Evolutionary conservation across 2,329 filamentous ascomycete species (phyloP), one percentile per base, ranked within the genome.

Genomic region (Penicillium verrucosum): DNA sequence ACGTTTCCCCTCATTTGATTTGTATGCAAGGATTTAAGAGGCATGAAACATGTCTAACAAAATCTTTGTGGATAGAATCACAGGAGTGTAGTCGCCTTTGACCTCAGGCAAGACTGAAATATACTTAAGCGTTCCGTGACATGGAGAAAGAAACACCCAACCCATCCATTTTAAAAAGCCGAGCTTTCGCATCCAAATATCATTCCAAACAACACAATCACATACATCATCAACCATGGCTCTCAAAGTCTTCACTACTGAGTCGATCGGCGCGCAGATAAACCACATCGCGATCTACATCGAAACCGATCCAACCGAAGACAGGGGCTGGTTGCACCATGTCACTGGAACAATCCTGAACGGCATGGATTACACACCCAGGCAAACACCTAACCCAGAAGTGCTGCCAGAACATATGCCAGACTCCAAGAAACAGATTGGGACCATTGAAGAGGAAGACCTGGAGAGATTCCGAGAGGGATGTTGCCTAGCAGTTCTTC

Each of bases 251-350:
- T 64, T 58, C 36, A 62, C 50, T 7, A 54, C 56, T 44, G 60
- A 62, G 27, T 58, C 56, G 18, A 45, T 60, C 18, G 60, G 60
- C 30, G 43, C 34, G 4, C 36, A 56, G 29, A 57, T 46, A 21
- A 64, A 64, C 46, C 58, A 64, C 36, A 46, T 61, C 21, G 58
- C 62, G 7, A 59, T 62, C 41, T 62, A 59, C 45, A 62, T 64
- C 25, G 62, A 63, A 40, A 63, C 56, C 5, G 12, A 53, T 11
- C 61, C 59, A n/a, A 37, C n/a, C 21, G 37, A 54, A 6, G 37
- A 49, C 30, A 42, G 32, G 8, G 60, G 61, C 12, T 51, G 21
- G 27, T 40, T 60, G 2, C 56, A 64, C 37, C 58, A 65, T 34
- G 61, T 65, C 8, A 58, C 57, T 12, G 63, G 63, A 32, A 64